Percentiles rank a stretch among this genome's conserved stretches.
Evolutionary conservation across 2,329 filamentous ascomycete genomes (phyloP).

Genomic region (Aspergillus hiratsukae): DNA sequence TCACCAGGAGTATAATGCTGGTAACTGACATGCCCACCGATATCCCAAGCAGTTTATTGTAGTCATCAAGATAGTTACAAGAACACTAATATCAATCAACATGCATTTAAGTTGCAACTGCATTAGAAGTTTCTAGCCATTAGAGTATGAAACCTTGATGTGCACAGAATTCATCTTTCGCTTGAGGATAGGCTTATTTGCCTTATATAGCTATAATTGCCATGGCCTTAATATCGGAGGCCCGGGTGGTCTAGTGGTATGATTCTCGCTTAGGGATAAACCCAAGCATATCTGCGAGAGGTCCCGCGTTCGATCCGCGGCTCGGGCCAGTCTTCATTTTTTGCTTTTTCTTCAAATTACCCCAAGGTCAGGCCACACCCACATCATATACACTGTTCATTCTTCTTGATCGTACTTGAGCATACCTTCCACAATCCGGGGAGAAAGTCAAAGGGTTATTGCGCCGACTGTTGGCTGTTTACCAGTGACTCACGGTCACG

Average conservation of each 20-base stretch:
- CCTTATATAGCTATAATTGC: neutral
- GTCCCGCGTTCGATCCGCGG: slow-evolving; percentile 17
- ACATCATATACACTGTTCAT: neutral
- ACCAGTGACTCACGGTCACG: too few relatives aligned
- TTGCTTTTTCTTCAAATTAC: neutral
- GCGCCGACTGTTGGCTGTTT: too few relatives aligned
- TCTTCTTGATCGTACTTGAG: neutral
- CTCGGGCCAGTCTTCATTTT: slow-evolving; percentile 7
- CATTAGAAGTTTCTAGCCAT: neutral
- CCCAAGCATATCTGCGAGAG: slow-evolving; percentile 15
- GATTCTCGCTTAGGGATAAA: slow-evolving; percentile 13
- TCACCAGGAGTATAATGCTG: neutral
- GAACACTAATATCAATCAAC: neutral
- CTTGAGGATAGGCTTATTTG: fast-evolving
- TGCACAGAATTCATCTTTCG: too few relatives aligned
- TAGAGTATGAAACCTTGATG: neutral
- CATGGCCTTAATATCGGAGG: neutral
- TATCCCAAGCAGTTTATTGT: neutral
- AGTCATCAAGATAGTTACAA: neutral
- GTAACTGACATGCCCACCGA: neutral
- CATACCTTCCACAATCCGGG: too few relatives aligned
- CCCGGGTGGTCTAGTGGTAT: slow-evolving; percentile 18
- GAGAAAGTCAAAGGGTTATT: too few relatives aligned
- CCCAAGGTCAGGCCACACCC: neutral
- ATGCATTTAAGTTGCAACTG: neutral